Evolutionary conservation across 2,329 filamentous ascomycete species (phyloP).

Genomic region (Paecilomyces niveus): DNA sequence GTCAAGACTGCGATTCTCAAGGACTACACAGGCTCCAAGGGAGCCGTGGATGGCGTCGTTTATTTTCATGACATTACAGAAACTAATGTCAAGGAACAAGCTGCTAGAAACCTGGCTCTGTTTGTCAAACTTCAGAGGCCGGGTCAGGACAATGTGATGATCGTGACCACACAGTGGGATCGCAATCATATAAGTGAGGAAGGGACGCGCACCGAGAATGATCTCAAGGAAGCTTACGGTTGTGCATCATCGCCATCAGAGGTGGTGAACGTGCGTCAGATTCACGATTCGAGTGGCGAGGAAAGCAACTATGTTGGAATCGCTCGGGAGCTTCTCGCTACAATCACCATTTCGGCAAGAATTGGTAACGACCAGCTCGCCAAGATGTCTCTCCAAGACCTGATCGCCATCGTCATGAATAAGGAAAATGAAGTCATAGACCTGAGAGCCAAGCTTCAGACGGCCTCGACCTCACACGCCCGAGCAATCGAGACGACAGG

Average conservation of each 20-base stretch:
- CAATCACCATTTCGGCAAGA: neutral
- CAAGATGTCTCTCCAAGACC: neutral
- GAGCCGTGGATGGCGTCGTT: neutral
- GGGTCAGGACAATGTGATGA: neutral
- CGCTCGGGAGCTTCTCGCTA: neutral
- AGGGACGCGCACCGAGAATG: neutral
- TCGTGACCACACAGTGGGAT: neutral
- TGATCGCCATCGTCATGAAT: neutral
- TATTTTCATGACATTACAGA: neutral
- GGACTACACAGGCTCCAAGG: neutral
- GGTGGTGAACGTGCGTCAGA: neutral
- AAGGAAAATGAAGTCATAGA: neutral
- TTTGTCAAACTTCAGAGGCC: neutral
- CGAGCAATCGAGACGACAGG: neutral
- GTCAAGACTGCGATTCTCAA: neutral
- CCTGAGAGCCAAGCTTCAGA: neutral
- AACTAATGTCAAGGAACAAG: neutral
- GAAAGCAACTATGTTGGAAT: neutral
- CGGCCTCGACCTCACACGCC: neutral
- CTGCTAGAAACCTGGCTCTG: neutral
- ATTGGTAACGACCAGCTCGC: neutral
- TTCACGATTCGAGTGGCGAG: neutral
- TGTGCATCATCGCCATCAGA: neutral
- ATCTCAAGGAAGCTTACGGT: neutral
- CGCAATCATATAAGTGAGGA: neutral